phyloP scores from a whole-genome alignment of 2,329 filamentous ascomycete species.

The Cladobotryum protrusum region DNA sequence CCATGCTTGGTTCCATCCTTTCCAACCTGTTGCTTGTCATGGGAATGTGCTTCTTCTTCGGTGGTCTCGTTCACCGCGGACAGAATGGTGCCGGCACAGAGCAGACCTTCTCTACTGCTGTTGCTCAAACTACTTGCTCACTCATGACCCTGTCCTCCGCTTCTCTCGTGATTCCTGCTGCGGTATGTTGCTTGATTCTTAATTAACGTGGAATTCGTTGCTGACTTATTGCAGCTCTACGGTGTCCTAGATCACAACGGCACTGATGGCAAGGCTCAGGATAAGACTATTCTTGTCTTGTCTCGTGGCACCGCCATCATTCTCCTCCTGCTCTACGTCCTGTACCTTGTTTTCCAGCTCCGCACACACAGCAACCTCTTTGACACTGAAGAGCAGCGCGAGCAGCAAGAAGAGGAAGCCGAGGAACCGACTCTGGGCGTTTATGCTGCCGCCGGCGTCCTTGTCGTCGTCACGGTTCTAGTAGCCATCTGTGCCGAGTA shows the following conservation, averaged over 20 bases:
- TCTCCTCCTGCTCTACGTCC: conserved; percentile 64
- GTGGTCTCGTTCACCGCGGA: conserved; percentile 58
- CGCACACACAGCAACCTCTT: conserved; percentile 69
- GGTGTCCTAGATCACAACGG: conserved; percentile 49
- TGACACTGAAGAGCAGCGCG: conserved; percentile 44
- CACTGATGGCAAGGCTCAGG: conserved; percentile 33
- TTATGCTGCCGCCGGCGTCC: conserved; percentile 56
- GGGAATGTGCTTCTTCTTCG: conserved; percentile 73
- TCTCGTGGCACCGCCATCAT: conserved; percentile 74
- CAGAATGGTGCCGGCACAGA: conserved; percentile 53
- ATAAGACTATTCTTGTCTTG: conserved; percentile 58
- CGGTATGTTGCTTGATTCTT: conserved; percentile 36
- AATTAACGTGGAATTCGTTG: neutral
- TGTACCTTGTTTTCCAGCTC: conserved; percentile 75
- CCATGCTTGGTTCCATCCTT: conserved; percentile 92
- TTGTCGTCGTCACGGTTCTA: conserved; percentile 63
- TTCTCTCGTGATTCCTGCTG: conserved; percentile 72
- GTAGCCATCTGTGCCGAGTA: conserved; percentile 73
- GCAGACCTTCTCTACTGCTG: conserved; percentile 68
- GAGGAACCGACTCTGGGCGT: conserved; percentile 53
- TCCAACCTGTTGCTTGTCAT: conserved; percentile 88
- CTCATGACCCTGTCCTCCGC: conserved; percentile 71
- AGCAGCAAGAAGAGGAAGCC: conserved; percentile 37
- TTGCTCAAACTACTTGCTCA: conserved; percentile 70
- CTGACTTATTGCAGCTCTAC: conserved; percentile 47